Evolutionary conservation across 176 grass and related monocot genomes (phyloP).

Genomic region (Elaeis guineensis): DNA sequence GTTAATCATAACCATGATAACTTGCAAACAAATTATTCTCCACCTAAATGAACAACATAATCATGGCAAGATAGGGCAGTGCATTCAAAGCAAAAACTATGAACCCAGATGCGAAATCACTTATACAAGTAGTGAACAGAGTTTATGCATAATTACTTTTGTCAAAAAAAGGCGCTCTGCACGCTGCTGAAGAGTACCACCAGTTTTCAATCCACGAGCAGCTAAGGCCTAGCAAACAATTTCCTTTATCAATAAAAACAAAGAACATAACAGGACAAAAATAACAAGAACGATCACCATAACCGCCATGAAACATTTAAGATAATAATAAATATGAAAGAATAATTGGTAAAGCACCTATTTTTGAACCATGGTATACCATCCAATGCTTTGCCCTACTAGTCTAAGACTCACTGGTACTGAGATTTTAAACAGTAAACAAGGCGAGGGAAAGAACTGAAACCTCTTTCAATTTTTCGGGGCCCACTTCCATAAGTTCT

Average conservation of each 20-base stretch:
- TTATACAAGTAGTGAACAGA: no score
- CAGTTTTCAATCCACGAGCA: constrained; percentile 76
- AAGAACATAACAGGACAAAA: not conserved
- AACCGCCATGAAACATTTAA: not conserved
- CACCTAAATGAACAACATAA: no score
- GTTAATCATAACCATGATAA: no score
- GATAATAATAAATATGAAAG: not conserved
- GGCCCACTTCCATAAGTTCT: constrained; percentile 82
- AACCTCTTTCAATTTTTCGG: constrained; percentile 89
- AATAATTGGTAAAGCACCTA: no score
- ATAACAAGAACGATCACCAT: not conserved
- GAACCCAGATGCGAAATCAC: no score
- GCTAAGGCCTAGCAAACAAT: constrained; percentile 56
- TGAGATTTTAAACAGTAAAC: not conserved
- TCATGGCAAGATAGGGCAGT: no score
- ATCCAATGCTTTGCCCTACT: no score
- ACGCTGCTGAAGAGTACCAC: constrained; percentile 81
- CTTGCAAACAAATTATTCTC: no score
- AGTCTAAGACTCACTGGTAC: not conserved
- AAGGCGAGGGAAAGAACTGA: not conserved
- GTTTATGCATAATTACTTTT: constrained; percentile 38
- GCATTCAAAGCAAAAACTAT: no score
- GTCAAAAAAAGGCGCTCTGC: constrained; percentile 73
- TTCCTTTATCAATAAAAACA: not conserved
- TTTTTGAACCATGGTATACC: no score